Conservation (phyloP, 805 yeast genomes). For the Teunomyces panamensis region DNA sequence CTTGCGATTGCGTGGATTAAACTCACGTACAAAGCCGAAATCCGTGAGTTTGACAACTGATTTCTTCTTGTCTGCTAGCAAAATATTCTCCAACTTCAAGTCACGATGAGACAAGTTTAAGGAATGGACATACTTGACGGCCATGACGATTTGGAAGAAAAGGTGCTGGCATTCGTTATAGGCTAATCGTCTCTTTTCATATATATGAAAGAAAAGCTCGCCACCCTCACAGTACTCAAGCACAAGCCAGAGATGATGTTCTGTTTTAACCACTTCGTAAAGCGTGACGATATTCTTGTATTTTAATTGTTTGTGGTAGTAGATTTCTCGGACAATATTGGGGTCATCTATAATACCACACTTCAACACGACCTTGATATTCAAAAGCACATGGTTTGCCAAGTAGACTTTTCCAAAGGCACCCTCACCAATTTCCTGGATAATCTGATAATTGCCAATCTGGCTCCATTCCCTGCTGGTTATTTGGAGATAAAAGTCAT, state of each 20-base stretch:
- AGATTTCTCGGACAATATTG: slow-evolving; percentile 85
- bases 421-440: slow-evolving; percentile 83
- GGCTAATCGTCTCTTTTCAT: slow-evolving; percentile 50
- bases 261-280: slow-evolving; percentile 83
- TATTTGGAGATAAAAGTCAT: slow-evolving; percentile 47
- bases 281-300: slow-evolving; percentile 82
- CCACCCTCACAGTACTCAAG: slow-evolving; percentile 86
- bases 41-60: slow-evolving; percentile 76
- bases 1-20: slow-evolving; percentile 39
- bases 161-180: slow-evolving; percentile 48
- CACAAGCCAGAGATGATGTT: slow-evolving; percentile 78
- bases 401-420: slow-evolving; percentile 89
- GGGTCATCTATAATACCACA: slow-evolving; percentile 77
- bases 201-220: slow-evolving; percentile 67
- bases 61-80: slow-evolving; percentile 51
- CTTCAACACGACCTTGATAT: slow-evolving; percentile 75
- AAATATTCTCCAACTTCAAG: slow-evolving; percentile 74
- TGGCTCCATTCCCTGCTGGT: slow-evolving; percentile 51
- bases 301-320: slow-evolving; percentile 77
- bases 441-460: slow-evolving; percentile 77
- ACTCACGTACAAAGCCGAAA: slow-evolving; percentile 91
- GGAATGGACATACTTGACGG: slow-evolving; percentile 71
- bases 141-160: slow-evolving; percentile 65
- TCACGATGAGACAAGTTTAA: slow-evolving; percentile 82
- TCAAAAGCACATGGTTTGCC: slow-evolving; percentile 74